phyloP scores from a whole-genome alignment of 306 rosid genomes.

The Boehmeria nivea region DNA sequence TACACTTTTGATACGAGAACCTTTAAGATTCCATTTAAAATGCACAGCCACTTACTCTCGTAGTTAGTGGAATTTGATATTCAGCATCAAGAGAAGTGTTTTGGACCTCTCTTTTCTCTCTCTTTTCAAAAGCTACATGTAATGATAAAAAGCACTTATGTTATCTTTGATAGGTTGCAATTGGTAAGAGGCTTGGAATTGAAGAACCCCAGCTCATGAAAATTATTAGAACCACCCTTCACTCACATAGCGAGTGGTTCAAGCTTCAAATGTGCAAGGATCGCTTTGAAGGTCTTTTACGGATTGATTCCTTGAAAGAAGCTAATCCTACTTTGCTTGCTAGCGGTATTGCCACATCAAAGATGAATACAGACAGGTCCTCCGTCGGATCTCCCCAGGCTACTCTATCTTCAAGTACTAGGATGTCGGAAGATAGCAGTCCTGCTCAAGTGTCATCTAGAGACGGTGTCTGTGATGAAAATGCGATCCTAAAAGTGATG shows the following conservation, averaged over 20 bases:
- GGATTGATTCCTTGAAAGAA: slow-evolving; percentile 83
- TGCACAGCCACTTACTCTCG: too few species aligned
- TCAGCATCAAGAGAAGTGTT: too few species aligned
- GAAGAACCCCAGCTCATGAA: slow-evolving; percentile 97
- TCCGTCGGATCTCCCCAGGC: slow-evolving; percentile 80
- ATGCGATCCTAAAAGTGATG: slow-evolving; percentile 92
- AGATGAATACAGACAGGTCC: slow-evolving; percentile 72
- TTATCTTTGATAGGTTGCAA: slow-evolving; percentile 55
- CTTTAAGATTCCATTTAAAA: too few species aligned
- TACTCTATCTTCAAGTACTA: slow-evolving; percentile 61
- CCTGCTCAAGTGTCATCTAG: slow-evolving; percentile 72
- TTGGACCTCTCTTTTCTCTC: too few species aligned
- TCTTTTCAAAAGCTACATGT: neutral
- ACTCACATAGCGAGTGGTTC: slow-evolving; percentile 92
- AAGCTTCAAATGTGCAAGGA: slow-evolving; percentile 99
- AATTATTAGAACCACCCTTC: slow-evolving; percentile 73
- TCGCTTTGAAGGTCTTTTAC: slow-evolving; percentile 74
- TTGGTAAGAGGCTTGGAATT: slow-evolving; percentile 85
- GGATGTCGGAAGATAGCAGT: slow-evolving; percentile 80
- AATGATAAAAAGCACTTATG: slow-evolving; percentile 8
- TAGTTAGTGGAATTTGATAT: too few species aligned
- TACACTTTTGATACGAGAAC: too few species aligned
- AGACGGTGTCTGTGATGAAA: slow-evolving; percentile 72
- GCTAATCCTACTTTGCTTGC: slow-evolving; percentile 48
- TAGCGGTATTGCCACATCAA: slow-evolving; percentile 41